Evolutionary conservation across 306 rosid species (phyloP), one percentile per base, ranked within the genome.

Genomic region (Ceratonia siliqua): DNA sequence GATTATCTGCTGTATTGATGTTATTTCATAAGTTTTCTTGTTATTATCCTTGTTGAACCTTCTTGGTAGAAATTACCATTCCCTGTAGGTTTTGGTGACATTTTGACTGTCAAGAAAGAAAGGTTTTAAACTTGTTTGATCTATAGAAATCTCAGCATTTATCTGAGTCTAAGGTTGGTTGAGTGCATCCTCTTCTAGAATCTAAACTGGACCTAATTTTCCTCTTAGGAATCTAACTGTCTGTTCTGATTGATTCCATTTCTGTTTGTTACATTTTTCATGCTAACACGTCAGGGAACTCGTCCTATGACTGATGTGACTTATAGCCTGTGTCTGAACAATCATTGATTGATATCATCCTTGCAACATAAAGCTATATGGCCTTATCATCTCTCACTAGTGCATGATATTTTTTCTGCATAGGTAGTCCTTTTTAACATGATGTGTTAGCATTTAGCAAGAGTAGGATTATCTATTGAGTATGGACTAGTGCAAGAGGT

Each of bases 371-470:
- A 43, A 45, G 22, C 21, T 25, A 45, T 22, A 10, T 4, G 25
- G 48, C 24, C 20, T 49, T 32, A 20, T 36, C 15, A 24, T 20
- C 13, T 49, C 30, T 32, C 18, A 15, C 65, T 15, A 28, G 49
- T 27, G 36, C 38, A 18, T 7, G 48, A 30, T 25, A 54, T 28
- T 41, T 45, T 65, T 25, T 53, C 4, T 43, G 33, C 17, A 24
- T 20, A 64, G 56, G 28, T 54, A 54, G 33, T 30, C 11, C 48
- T 65, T 54, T 17, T 21, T 27, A 54, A 7, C 25, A 50, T 25
- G 42, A 75, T 63, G 54, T 15, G 28, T 72, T 43, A 27, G 22
- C 77, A n/a, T 24, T 72, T 41, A 5, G 33, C 77, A n/a, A 56
- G 57, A 41, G 57, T 11, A n/a, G 20, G 8, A 20, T 21, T 57